Percentiles rank a stretch among this genome's conserved stretches.
Conservation (phyloP, 441 rosid genomes). For the Daphne laureola region DNA sequence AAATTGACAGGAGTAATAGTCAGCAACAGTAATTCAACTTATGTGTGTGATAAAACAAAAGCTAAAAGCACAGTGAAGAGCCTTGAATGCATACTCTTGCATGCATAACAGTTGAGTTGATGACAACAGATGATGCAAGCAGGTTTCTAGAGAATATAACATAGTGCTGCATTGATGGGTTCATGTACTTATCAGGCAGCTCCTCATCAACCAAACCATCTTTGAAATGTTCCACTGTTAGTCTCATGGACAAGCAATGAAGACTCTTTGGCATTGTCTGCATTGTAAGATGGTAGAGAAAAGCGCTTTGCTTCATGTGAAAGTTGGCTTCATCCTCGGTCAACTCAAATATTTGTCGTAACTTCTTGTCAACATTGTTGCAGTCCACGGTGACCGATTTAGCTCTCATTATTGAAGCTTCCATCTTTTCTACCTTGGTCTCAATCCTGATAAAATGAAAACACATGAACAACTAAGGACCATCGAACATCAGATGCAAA, state of each 20-base stretch:
- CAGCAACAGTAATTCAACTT: slow-evolving; percentile 17
- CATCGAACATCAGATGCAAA: too few relatives aligned
- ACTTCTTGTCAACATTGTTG: slow-evolving; percentile 81
- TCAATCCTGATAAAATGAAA: slow-evolving; percentile 41
- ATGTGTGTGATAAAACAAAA: slow-evolving; percentile 9
- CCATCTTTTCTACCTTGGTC: slow-evolving; percentile 51
- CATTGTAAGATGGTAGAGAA: slow-evolving; percentile 80
- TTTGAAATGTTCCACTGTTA: slow-evolving; percentile 81
- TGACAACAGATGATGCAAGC: slow-evolving; percentile 82
- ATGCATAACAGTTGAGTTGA: slow-evolving; percentile 75
- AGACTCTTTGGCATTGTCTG: slow-evolving; percentile 94
- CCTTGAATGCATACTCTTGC: slow-evolving; percentile 41
- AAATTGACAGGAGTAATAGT: slow-evolving; percentile 21
- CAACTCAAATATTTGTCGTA: slow-evolving; percentile 84
- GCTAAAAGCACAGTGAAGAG: slow-evolving; percentile 16
- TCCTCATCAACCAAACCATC: slow-evolving; percentile 38
- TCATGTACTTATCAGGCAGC: slow-evolving; percentile 46
- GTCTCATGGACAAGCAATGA: slow-evolving; percentile 88
- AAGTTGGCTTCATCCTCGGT: slow-evolving; percentile 88
- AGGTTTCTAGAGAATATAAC: slow-evolving; percentile 73
- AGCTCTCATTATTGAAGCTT: slow-evolving; percentile 63
- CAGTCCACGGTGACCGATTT: slow-evolving; percentile 67
- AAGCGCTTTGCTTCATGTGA: slow-evolving; percentile 95
- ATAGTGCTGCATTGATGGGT: slow-evolving; percentile 63
- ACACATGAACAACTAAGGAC: too few relatives aligned